A percentile compares a stretch with the other conserved stretches of the same genome.
Conservation (phyloP, 179 eudicot species). For the Beta lomatogona region DNA sequence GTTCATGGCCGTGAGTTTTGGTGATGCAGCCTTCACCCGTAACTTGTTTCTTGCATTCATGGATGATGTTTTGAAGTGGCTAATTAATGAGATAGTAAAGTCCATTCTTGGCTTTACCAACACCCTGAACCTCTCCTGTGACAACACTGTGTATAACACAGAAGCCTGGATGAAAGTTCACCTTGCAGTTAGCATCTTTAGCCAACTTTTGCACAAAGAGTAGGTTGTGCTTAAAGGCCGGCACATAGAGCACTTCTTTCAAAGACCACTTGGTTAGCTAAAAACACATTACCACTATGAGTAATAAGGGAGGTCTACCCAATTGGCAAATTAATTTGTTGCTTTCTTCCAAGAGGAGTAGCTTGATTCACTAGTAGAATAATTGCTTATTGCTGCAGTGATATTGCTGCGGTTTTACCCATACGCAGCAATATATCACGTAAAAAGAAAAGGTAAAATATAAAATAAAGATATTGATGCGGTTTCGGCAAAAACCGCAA, state of each 20-base stretch:
- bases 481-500: no score
- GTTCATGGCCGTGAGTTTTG: no score
- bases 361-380: no score
- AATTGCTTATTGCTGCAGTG: no score
- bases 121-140: not conserved
- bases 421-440: no score
- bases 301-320: not conserved
- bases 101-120: not conserved
- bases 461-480: no score
- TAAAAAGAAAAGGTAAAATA: no score
- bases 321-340: not conserved
- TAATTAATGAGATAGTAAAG: not conserved
- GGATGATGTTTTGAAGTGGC: no score
- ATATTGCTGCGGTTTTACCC: no score
- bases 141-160: not conserved
- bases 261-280: not conserved
- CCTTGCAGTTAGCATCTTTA: not conserved
- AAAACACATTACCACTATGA: not conserved
- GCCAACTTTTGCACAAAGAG: not conserved
- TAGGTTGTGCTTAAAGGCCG: not conserved
- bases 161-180: not conserved
- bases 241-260: not conserved
- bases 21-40: no score
- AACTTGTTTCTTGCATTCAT: no score
- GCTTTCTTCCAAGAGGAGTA: not conserved